These are phyloP conservation scores for Cercophora samala DNA, from an alignment of 495 filamentous ascomycete species.

Conservation along the genomic window DNA sequence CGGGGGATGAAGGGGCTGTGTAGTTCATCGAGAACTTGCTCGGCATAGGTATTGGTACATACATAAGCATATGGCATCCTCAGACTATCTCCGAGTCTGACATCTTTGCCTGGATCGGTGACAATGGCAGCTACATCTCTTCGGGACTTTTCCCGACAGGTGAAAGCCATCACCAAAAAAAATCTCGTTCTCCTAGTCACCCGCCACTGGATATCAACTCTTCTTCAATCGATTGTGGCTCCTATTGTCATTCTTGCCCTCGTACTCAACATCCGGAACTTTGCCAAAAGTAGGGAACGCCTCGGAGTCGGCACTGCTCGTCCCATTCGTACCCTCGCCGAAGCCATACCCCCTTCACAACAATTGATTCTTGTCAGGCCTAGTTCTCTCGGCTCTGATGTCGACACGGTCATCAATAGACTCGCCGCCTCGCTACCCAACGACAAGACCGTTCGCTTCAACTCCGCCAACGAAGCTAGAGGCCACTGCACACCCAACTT, in stretches of 20 bases:
- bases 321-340: constrained; percentile 15
- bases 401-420: constrained; percentile 19
- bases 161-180: constrained; percentile 23
- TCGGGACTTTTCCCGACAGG: constrained; percentile 14
- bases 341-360: constrained; percentile 17
- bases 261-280: constrained; percentile 37
- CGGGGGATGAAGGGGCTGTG: background rate
- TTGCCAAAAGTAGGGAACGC: constrained; percentile 24
- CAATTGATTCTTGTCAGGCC: constrained; percentile 22
- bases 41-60: background rate
- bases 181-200: constrained; percentile 24
- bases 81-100: background rate
- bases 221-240: constrained; percentile 55
- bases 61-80: background rate
- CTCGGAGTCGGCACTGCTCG: constrained; percentile 15
- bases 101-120: background rate
- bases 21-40: background rate
- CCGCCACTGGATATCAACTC: constrained; percentile 24
- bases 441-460: constrained; percentile 9
- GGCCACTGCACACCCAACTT: constrained; percentile 15
- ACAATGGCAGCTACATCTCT: constrained; percentile 3
- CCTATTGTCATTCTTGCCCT: constrained; percentile 59
- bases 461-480: background rate
- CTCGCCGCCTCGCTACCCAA: constrained; percentile 11
- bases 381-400: constrained; percentile 15